Evolutionary conservation across 768 basidiomycete genomes (phyloP).

Genomic region (Phlegmacium glaucopus): DNA sequence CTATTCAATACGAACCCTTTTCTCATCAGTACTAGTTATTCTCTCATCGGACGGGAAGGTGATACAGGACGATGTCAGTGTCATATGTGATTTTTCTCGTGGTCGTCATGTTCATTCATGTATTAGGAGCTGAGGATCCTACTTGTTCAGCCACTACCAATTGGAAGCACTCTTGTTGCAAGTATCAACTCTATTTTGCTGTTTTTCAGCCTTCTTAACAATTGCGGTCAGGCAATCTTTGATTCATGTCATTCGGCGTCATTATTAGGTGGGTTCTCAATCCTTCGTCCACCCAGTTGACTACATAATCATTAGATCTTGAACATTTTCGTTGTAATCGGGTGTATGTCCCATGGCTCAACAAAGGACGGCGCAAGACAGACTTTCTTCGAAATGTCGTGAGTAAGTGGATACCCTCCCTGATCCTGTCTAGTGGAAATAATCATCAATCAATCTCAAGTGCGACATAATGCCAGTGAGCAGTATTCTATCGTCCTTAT

Average conservation of each 20-base stretch:
- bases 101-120: background rate
- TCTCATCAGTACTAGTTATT: background rate
- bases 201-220: background rate
- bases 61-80: slow-evolving; percentile 3
- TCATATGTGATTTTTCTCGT: background rate
- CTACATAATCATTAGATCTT: background rate
- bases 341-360: slow-evolving; percentile 7
- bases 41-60: slow-evolving; percentile 1
- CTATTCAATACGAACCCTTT: background rate
- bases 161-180: background rate
- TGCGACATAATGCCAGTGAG: slow-evolving; percentile 1
- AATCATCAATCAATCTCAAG: background rate
- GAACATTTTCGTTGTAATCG: slow-evolving; percentile 3
- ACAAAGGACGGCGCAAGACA: slow-evolving; percentile 3
- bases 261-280: background rate
- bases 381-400: background rate
- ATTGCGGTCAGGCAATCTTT: background rate
- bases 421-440: background rate
- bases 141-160: slow-evolving; percentile 1
- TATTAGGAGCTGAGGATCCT: background rate
- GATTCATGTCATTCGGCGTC: slow-evolving; percentile 7
- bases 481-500: background rate
- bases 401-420: background rate
- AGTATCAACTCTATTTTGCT: background rate
- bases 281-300: background rate